Conservation (phyloP, 768 basidiomycete genomes). For the Tricholoma sp. region DNA sequence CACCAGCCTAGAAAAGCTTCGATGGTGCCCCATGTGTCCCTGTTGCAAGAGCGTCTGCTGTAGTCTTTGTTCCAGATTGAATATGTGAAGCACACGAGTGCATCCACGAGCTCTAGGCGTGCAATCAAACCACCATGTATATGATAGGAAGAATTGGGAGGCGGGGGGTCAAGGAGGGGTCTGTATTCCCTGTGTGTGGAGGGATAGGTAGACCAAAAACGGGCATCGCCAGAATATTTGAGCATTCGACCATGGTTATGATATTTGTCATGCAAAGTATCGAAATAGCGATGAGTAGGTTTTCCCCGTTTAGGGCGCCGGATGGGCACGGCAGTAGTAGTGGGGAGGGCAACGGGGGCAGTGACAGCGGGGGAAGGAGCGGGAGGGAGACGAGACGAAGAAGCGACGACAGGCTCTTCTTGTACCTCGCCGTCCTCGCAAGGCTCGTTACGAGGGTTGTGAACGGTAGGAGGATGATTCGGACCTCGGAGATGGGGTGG, state of each 20-base stretch:
- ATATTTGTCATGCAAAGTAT: constrained; percentile 64
- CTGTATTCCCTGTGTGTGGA: constrained; percentile 60
- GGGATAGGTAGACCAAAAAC: constrained; percentile 71
- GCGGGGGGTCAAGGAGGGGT: constrained; percentile 58
- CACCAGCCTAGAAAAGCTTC: constrained; percentile 69
- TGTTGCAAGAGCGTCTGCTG: constrained; percentile 46
- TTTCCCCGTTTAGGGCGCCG: constrained; percentile 64
- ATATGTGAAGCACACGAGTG: constrained; percentile 80
- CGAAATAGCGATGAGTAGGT: constrained; percentile 41
- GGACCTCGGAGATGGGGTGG: constrained; percentile 23
- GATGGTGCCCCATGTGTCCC: constrained; percentile 64
- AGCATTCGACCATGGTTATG: constrained; percentile 65
- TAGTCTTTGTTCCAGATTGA: constrained; percentile 78
- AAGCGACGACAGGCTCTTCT: constrained; percentile 34
- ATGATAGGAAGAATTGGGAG: constrained; percentile 65
- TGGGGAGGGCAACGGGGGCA: constrained; percentile 20
- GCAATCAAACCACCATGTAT: constrained; percentile 73
- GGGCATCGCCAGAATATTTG: constrained; percentile 80
- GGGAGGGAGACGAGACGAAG: constrained; percentile 20
- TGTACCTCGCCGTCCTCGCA: constrained; percentile 52
- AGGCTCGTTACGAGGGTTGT: constrained; percentile 35
- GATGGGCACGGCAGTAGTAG: constrained; percentile 47
- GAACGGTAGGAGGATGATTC: constrained; percentile 14
- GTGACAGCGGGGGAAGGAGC: not conserved
- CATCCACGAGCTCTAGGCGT: constrained; percentile 75